Evolutionary conservation across 2,329 filamentous ascomycete species (phyloP).

Genomic region (Diaporthe aspalathi): DNA sequence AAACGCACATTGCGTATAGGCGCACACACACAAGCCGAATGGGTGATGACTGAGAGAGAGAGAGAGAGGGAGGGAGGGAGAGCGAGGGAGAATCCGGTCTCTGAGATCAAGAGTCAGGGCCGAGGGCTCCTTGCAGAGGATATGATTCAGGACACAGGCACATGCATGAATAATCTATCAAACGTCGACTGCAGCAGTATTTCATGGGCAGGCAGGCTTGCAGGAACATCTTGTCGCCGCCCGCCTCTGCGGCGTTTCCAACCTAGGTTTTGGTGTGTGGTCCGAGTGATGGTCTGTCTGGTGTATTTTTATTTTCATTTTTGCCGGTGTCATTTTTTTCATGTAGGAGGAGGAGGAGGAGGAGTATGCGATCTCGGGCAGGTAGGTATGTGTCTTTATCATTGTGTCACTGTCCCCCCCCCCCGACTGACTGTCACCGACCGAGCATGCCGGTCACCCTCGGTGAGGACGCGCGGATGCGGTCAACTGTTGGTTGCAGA

Average conservation of each 20-base stretch:
- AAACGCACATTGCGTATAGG: background rate
- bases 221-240: too few relatives aligned
- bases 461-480: background rate
- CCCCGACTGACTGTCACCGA: background rate
- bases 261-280: too few relatives aligned
- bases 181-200: background rate
- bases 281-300: too few relatives aligned
- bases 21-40: background rate
- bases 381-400: too few relatives aligned
- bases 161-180: conserved; percentile 2
- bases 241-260: too few relatives aligned
- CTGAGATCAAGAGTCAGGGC: background rate
- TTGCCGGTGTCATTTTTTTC: too few relatives aligned
- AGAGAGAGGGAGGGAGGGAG: background rate
- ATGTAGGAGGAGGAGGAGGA: too few relatives aligned
- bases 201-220: too few relatives aligned
- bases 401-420: too few relatives aligned
- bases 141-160: conserved; percentile 3
- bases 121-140: background rate
- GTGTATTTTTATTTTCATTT: too few relatives aligned
- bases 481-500: background rate
- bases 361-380: background rate
- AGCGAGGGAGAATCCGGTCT: too few relatives aligned
- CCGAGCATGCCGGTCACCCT: background rate
- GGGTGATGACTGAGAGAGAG: too few relatives aligned